A percentile compares a stretch with the other conserved stretches of the same genome.
These are phyloP conservation scores for Pestalotiopsis sp. DNA, from an alignment of 2,329 filamentous ascomycete species.

Conservation along the genomic window DNA sequence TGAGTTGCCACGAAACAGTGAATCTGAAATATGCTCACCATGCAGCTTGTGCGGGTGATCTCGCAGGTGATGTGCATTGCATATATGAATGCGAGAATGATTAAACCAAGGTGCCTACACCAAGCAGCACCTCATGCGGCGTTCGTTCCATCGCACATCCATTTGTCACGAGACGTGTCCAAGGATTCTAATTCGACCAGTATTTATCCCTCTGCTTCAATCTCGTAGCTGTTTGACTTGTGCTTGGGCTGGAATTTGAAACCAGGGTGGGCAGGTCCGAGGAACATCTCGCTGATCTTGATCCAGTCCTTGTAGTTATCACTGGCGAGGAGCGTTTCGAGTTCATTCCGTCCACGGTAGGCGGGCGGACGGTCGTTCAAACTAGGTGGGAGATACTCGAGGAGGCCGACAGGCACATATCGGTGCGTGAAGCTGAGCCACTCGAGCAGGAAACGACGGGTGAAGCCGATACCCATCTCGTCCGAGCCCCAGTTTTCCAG, in stretches of 20 bases:
- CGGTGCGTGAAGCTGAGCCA: conserved; percentile 93
- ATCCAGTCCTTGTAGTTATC: conserved; percentile 97
- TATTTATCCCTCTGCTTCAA: conserved; percentile 70
- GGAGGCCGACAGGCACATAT: conserved; percentile 86
- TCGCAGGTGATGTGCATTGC: not conserved
- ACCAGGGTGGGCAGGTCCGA: conserved; percentile 84
- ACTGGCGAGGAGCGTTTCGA: conserved; percentile 92
- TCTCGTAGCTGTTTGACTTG: conserved; percentile 89
- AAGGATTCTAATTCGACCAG: not conserved
- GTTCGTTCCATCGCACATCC: not conserved
- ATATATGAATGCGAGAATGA: no score
- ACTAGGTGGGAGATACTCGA: conserved; percentile 85
- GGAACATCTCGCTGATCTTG: conserved; percentile 98
- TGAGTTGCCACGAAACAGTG: no score
- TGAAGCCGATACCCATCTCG: conserved; percentile 89
- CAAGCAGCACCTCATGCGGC: not conserved
- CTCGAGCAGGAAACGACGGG: conserved; percentile 89
- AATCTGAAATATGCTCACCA: no score
- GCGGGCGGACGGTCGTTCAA: conserved; percentile 88
- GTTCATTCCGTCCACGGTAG: conserved; percentile 81
- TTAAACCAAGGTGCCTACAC: no score
- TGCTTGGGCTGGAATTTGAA: conserved; percentile 98
- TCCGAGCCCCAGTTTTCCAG: conserved; percentile 95
- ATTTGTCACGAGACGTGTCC: not conserved
- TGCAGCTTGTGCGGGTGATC: not conserved